These are phyloP conservation scores for Bryoerythrophyllum caledonicum DNA, from an alignment of 225 moss, liverwort and hornwort species.

Conservation along the genomic window DNA sequence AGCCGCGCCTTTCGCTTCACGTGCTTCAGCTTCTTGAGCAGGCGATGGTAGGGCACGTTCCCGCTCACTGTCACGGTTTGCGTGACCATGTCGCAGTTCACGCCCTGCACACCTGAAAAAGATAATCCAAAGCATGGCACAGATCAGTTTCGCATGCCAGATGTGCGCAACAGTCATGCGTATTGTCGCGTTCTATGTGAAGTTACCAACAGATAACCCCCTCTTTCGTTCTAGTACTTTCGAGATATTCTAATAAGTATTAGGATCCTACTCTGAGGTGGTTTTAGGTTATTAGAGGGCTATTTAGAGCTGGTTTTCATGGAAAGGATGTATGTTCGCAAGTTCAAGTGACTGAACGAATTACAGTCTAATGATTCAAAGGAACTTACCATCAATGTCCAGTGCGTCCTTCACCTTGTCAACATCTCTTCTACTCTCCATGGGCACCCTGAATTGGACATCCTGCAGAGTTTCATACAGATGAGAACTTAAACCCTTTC, in stretches of 20 bases:
- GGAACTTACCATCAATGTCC: slow-evolving; percentile 45
- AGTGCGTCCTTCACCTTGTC: slow-evolving; percentile 57
- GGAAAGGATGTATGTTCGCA: too few species aligned
- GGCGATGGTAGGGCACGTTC: slow-evolving; percentile 57
- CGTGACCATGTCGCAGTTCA: slow-evolving; percentile 33
- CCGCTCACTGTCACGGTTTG: slow-evolving; percentile 57
- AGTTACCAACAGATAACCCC: too few species aligned
- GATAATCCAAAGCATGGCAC: background rate
- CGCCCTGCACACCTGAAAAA: slow-evolving; percentile 43
- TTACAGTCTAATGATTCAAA: too few species aligned
- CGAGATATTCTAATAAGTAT: too few species aligned
- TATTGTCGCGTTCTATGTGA: too few species aligned
- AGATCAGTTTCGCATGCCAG: too few species aligned
- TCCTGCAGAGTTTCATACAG: slow-evolving; percentile 28
- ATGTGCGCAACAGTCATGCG: too few species aligned
- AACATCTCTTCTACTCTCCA: slow-evolving; percentile 56
- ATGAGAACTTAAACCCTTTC: background rate
- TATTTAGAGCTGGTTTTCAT: too few species aligned
- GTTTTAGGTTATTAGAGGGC: too few species aligned
- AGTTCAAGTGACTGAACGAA: too few species aligned
- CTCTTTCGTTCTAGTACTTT: too few species aligned
- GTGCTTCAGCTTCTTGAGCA: slow-evolving; percentile 61
- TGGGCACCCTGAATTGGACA: slow-evolving; percentile 60
- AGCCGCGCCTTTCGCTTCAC: slow-evolving; percentile 53
- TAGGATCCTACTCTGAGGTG: too few species aligned